Base-by-base conservation (phyloP, 2,329 filamentous ascomycete genomes). In the Ophiostoma populinum region DNA sequence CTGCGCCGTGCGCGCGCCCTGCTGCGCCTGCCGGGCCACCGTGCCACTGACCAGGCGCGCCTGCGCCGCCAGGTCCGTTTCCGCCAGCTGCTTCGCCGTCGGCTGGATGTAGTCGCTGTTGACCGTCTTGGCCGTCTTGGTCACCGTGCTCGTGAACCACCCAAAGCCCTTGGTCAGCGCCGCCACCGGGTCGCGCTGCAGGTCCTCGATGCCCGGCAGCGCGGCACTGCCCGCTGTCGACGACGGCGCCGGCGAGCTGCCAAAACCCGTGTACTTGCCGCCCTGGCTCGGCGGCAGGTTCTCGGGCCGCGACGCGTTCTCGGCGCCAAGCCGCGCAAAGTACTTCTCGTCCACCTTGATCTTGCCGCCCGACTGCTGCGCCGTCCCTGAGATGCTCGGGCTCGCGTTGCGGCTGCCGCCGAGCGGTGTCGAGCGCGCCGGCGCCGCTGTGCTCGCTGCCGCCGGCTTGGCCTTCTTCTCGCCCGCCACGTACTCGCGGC, bases 61-160 rank as follows among this genome's bases (percentile, higher is more conserved):
- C 50, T 77, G 70, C 32, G 70, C 72, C 28, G 80, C 78, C 45
- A 87, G 69, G 33, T 87, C 80, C 17, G 77, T 75, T 51, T 92
- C 78, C 17, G 79, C 78, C 44, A 94, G 59, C 80, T 85, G 80
- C 51, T 82, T 80, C 42, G 90, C 83, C 19, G 85, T 90, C 8
- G 90, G 90, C 57, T 92, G 85, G 36, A 98, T 82, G 58, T 83
- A 94, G 22, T 78, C 73, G 45, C 90, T 79, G 53, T 94, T 92
- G 17, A 94, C 78, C 12, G 73, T 81, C 63, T 92, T 92, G 24
- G 86, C 90, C 44, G 81, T 80, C 64, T 90, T 93, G 18, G 75
- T 75, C 27, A 95, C 83, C 10, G 82, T 85, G 22, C 73, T 79
- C 13, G 83, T 71, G 50, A 95, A 83, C 85, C 90, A 95, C 7